Percentiles rank a stretch among this genome's conserved stretches.
phyloP scores from a whole-genome alignment of 805 yeast genomes.

The Ogataea sp. region DNA sequence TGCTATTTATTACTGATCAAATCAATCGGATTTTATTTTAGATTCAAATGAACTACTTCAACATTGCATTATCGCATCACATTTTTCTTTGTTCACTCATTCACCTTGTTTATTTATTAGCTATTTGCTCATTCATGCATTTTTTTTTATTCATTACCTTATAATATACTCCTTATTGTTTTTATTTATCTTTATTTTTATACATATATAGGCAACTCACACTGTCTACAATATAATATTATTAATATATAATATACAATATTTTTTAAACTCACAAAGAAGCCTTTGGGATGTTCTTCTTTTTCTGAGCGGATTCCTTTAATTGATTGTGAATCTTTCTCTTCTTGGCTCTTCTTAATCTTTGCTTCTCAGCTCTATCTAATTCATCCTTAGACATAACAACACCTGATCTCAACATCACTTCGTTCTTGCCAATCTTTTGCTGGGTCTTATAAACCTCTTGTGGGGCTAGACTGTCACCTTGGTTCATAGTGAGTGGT shows the following conservation, averaged over 20 bases:
- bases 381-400: conserved; percentile 77
- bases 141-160: too few species aligned
- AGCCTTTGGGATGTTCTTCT: conserved; percentile 12
- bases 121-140: too few species aligned
- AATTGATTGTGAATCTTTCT: conserved; percentile 43
- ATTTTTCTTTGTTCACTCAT: too few species aligned
- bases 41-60: too few species aligned
- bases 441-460: conserved; percentile 62
- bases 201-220: not conserved
- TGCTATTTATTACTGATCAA: conserved; percentile 20
- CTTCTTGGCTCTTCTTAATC: conserved; percentile 81
- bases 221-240: not conserved
- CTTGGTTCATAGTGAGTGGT: conserved; percentile 73
- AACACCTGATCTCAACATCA: conserved; percentile 67
- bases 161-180: not conserved
- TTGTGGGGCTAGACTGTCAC: conserved; percentile 85
- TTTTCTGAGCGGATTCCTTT: conserved; percentile 22
- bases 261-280: not conserved
- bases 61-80: too few species aligned
- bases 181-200: not conserved
- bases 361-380: conserved; percentile 75
- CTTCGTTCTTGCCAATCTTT: conserved; percentile 43
- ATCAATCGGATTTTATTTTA: too few species aligned
- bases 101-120: too few species aligned
- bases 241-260: not conserved